These are phyloP conservation scores for Mrakia frigida DNA, from an alignment of 768 basidiomycete genomes.

Conservation along the genomic window DNA sequence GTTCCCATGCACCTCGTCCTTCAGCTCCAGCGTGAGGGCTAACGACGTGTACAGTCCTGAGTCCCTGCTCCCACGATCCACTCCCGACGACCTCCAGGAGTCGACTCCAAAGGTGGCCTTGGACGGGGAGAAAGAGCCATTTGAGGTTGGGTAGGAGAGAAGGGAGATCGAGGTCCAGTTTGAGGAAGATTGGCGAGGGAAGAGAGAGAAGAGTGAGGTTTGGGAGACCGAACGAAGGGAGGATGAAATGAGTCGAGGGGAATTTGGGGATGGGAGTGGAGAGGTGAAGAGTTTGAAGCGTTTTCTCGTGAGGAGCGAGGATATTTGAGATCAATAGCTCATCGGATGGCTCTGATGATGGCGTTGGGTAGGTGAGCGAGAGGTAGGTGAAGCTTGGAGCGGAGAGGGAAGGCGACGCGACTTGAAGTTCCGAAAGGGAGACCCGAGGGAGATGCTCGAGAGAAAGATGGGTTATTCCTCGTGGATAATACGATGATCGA, in stretches of 20 bases:
- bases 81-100: not conserved
- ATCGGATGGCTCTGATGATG: not conserved
- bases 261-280: not conserved
- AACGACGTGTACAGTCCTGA: slow-evolving; percentile 13
- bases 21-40: not conserved
- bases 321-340: not conserved
- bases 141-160: not conserved
- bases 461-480: slow-evolving; percentile 13
- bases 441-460: slow-evolving; percentile 17
- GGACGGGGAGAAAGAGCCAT: slow-evolving; percentile 6
- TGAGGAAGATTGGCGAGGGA: not conserved
- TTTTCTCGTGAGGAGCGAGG: not conserved
- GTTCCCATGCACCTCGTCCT: slow-evolving; percentile 3
- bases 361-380: not conserved
- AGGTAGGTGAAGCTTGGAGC: not conserved
- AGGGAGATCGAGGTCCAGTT: not conserved
- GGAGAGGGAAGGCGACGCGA: not conserved
- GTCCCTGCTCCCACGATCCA: not conserved
- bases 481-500: not conserved
- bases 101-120: not conserved
- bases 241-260: not conserved
- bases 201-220: slow-evolving; percentile 20
- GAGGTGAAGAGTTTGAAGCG: slow-evolving; percentile 16
- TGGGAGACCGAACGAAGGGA: not conserved
- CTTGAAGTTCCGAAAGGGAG: not conserved